Evolutionary conservation across 106 monocot genomes (phyloP), one percentile per base, ranked within the genome.

Genomic region (Hemerocallis citrina): DNA sequence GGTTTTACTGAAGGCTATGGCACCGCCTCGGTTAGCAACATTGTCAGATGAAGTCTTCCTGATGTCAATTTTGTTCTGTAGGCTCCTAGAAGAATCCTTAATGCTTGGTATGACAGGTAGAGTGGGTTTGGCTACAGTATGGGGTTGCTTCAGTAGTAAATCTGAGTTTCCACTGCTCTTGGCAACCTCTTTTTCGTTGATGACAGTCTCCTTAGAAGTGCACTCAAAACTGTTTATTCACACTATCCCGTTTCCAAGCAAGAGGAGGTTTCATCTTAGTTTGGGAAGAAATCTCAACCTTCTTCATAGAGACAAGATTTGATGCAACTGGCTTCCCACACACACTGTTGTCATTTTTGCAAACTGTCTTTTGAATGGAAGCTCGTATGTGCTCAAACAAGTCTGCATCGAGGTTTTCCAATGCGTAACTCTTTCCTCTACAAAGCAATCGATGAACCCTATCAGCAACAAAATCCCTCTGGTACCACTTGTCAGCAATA

Each of bases 401-500:
- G 50, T 80, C 63, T 31, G 68, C 60, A 65, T 89, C 89, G 40
- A 88, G 58, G 20, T 68, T 77, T 68, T 88, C 93, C 59, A 80
- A 52, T 25, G 47, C 62, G 61, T 59, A 80, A 23, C 41, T 73
- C 45, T 79, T n/a, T n/a, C n/a, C n/a, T n/a, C n/a, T n/a, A n/a
- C n/a, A n/a, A n/a, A n/a, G n/a, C n/a, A n/a, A n/a, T n/a, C n/a
- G n/a, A n/a, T n/a, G n/a, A n/a, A n/a, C n/a, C n/a, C n/a, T n/a
- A n/a, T n/a, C n/a, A n/a, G n/a, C n/a, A n/a, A n/a, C n/a, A n/a
- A n/a, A n/a, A n/a, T n/a, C n/a, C n/a, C n/a, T n/a, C n/a, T n/a
- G n/a, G n/a, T n/a, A n/a, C n/a, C n/a, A n/a, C 42, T 80, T 85
- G 68, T 98, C 96, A 20, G 96, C 91, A 38, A 98, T 92, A 14